Percentiles rank a stretch among this genome's conserved stretches.
These are phyloP conservation scores for Vavraia culicis DNA, from an alignment of 371 early-diverging fungal species.

Conservation along the genomic window DNA sequence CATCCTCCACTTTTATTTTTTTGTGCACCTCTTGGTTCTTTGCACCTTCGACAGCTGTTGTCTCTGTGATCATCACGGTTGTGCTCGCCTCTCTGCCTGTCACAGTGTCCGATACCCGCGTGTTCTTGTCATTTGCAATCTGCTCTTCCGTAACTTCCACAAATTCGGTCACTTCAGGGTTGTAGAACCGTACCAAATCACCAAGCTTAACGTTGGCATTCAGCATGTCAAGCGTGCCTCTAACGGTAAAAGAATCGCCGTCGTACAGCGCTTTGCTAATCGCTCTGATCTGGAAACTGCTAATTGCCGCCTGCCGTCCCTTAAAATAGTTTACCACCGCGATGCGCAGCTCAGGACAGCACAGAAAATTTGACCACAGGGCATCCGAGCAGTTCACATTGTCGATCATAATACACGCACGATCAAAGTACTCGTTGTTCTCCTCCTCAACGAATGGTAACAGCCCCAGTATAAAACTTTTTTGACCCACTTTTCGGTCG, in stretches of 20 bases:
- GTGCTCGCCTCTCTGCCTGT: constrained; percentile 10
- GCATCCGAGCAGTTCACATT: constrained; percentile 11
- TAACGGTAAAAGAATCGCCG: constrained; percentile 16
- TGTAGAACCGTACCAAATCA: no score
- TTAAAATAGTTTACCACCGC: constrained; percentile 12
- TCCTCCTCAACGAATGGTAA: constrained; percentile 37
- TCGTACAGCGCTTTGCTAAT: constrained; percentile 9
- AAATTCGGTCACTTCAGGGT: no score
- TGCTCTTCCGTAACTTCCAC: no score
- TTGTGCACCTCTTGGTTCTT: constrained; percentile 4
- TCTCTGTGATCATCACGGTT: constrained; percentile 9
- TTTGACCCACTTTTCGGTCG: constrained; percentile 12
- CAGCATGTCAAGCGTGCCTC: constrained; percentile 20
- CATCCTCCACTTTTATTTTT: no score
- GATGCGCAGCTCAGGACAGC: constrained; percentile 18
- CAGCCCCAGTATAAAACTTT: constrained; percentile 28
- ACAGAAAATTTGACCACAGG: constrained; percentile 23
- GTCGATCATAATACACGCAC: constrained; percentile 11
- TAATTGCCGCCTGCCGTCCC: background rate
- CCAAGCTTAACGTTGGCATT: no score
- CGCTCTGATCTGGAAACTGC: constrained; percentile 1
- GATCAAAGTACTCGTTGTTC: constrained; percentile 18
- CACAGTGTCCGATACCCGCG: constrained; percentile 1
- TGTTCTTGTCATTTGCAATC: background rate
- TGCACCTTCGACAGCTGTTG: constrained; percentile 18